Evolutionary conservation across 2,329 filamentous ascomycete species (phyloP).

Genomic region (Septoria petroselini): DNA sequence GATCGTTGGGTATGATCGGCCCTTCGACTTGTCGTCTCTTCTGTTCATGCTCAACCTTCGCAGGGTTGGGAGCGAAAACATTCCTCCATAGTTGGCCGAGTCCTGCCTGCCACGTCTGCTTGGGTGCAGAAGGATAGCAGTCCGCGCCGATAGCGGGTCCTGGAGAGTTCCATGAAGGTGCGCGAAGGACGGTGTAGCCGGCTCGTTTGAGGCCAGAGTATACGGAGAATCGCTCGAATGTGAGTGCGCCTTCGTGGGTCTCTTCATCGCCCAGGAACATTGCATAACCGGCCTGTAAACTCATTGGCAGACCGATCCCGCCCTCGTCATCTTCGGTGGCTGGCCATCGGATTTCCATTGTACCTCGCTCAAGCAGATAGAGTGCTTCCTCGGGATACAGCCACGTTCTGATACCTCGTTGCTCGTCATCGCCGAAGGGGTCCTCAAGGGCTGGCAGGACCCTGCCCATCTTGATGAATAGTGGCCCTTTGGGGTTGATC

Average conservation of each 20-base stretch:
- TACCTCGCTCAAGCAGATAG: slow-evolving; percentile 83
- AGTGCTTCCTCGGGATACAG: slow-evolving; percentile 87
- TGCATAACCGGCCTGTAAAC: slow-evolving; percentile 84
- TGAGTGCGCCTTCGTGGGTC: slow-evolving; percentile 50
- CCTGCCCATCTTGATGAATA: slow-evolving; percentile 73
- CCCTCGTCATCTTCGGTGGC: slow-evolving; percentile 44
- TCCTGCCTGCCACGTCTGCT: slow-evolving; percentile 34
- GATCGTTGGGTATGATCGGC: slow-evolving; percentile 52
- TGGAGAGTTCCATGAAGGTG: slow-evolving; percentile 47
- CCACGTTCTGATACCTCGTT: slow-evolving; percentile 56
- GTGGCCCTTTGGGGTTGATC: slow-evolving; percentile 67
- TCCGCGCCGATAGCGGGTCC: slow-evolving; percentile 26
- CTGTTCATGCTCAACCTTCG: slow-evolving; percentile 1
- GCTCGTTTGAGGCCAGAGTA: slow-evolving; percentile 78
- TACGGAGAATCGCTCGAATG: slow-evolving; percentile 80
- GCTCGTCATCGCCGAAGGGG: slow-evolving; percentile 33
- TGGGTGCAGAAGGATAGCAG: slow-evolving; percentile 27
- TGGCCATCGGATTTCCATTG: slow-evolving; percentile 83
- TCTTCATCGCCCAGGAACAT: slow-evolving; percentile 71
- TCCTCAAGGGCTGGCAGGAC: slow-evolving; percentile 55
- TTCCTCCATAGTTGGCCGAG: slow-evolving; percentile 33
- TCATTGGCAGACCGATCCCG: slow-evolving; percentile 73
- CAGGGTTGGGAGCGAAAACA: slow-evolving; percentile 15
- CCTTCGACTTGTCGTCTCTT: slow-evolving; percentile 33
- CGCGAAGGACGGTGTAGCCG: slow-evolving; percentile 77